Percentiles rank a stretch among this genome's conserved stretches.
phyloP scores from a whole-genome alignment of 352 stramenopile genomes.

The Globisporangium radiosum region DNA sequence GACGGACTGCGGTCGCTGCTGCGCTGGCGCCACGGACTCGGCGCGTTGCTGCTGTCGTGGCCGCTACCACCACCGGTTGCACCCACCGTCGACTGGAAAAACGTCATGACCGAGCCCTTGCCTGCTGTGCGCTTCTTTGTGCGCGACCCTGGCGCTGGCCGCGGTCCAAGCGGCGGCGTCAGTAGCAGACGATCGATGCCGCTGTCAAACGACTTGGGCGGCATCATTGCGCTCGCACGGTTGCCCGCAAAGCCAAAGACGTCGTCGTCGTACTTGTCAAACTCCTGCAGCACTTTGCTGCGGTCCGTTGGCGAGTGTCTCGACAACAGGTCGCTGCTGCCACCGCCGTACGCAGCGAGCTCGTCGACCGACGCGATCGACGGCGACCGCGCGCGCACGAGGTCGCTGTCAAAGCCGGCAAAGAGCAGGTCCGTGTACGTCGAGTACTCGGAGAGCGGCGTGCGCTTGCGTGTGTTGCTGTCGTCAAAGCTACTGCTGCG shows the following conservation, averaged over 20 bases:
- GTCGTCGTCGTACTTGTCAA: conserved; percentile 66
- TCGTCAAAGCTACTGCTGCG: too few relatives aligned
- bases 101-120: conserved; percentile 20
- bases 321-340: conserved; percentile 16
- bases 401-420: conserved; percentile 52
- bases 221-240: conserved; percentile 8
- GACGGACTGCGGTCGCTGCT: conserved; percentile 27
- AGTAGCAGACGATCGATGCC: conserved; percentile 28
- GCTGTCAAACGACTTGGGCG: conserved; percentile 34
- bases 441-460: conserved; percentile 28
- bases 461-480: conserved; percentile 8
- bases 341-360: conserved; percentile 27
- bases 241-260: conserved; percentile 42
- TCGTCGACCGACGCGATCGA: conserved; percentile 51
- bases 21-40: conserved; percentile 33
- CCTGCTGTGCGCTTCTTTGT: conserved; percentile 33
- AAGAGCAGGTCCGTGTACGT: conserved; percentile 48
- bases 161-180: conserved; percentile 40
- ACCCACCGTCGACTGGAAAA: conserved; percentile 25
- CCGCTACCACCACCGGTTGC: conserved; percentile 23
- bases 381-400: conserved; percentile 53
- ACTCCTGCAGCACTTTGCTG: conserved; percentile 39
- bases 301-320: conserved; percentile 42
- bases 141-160: conserved; percentile 28
- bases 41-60: conserved; percentile 24